Conservation (phyloP, 2,329 filamentous ascomycete species). For the Colletotrichum sp. region DNA sequence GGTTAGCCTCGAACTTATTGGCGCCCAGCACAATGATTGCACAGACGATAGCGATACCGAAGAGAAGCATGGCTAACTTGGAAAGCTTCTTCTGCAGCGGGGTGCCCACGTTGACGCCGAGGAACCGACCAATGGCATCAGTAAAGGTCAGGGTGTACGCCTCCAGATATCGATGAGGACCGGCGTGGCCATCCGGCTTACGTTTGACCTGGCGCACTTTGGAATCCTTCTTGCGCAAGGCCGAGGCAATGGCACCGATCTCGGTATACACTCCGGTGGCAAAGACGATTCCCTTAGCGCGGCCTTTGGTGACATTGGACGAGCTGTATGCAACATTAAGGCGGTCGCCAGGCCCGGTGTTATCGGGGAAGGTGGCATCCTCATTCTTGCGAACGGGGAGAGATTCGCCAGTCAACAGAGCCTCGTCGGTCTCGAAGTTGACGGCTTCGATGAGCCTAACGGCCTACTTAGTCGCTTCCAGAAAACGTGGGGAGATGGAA, state of each 20-base stretch:
- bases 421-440: conserved; percentile 65
- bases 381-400: conserved; percentile 60
- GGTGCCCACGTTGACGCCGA: conserved; percentile 69
- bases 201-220: conserved; percentile 49
- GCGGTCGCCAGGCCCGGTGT: conserved; percentile 63
- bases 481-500: conserved; percentile 63
- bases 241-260: conserved; percentile 67
- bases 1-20: conserved; percentile 54
- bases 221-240: conserved; percentile 58
- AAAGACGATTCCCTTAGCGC: conserved; percentile 63
- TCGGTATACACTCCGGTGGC: conserved; percentile 65
- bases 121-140: conserved; percentile 64
- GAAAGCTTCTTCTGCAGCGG: conserved; percentile 71
- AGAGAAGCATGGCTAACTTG: conserved; percentile 67
- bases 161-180: conserved; percentile 49
- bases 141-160: conserved; percentile 45
- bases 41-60: conserved; percentile 66
- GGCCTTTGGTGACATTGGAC: conserved; percentile 66
- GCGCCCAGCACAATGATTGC: conserved; percentile 69
- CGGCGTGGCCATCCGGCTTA: conserved; percentile 49
- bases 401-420: conserved; percentile 67
- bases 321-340: conserved; percentile 67
- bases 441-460: conserved; percentile 49
- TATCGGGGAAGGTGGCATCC: conserved; percentile 50
- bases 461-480: conserved; percentile 70